A percentile compares a stretch with the other conserved stretches of the same genome.
phyloP scores from a whole-genome alignment of 257 asterid species.

The Sherardia arvensis region DNA sequence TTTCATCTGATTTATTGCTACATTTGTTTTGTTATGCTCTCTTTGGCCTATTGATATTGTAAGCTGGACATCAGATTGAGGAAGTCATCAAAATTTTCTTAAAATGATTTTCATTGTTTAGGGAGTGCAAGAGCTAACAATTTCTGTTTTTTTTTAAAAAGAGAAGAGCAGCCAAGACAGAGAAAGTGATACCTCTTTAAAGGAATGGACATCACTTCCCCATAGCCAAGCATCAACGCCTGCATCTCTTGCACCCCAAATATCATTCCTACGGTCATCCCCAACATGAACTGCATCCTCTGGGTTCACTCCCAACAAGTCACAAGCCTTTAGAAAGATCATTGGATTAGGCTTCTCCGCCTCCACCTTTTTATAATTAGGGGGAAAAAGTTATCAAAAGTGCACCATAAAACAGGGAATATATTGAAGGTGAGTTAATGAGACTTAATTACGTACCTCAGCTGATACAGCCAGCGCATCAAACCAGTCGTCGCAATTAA shows the following conservation, averaged over 20 bases:
- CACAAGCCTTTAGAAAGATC: slow-evolving; percentile 92
- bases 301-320: slow-evolving; percentile 72
- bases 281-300: slow-evolving; percentile 98
- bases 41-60: background rate
- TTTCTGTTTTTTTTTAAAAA: background rate
- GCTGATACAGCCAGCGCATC: slow-evolving; percentile 98
- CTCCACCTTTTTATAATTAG: slow-evolving; percentile 50
- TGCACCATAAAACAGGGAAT: background rate
- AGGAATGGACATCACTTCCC: slow-evolving; percentile 92
- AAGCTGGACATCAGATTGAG: background rate
- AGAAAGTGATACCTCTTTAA: slow-evolving; percentile 59
- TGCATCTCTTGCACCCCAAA: slow-evolving; percentile 99
- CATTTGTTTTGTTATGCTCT: background rate
- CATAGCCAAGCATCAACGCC: slow-evolving; percentile 99
- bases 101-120: background rate
- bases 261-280: slow-evolving; percentile 91
- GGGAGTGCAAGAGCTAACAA: background rate
- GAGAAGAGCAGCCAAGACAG: background rate
- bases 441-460: slow-evolving; percentile 42
- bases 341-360: slow-evolving; percentile 99
- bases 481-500: slow-evolving; percentile 94
- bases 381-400: background rate
- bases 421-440: background rate
- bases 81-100: background rate
- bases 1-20: background rate